Conservation (phyloP, 768 basidiomycete species). For the Rhizopogon salebrosus region DNA sequence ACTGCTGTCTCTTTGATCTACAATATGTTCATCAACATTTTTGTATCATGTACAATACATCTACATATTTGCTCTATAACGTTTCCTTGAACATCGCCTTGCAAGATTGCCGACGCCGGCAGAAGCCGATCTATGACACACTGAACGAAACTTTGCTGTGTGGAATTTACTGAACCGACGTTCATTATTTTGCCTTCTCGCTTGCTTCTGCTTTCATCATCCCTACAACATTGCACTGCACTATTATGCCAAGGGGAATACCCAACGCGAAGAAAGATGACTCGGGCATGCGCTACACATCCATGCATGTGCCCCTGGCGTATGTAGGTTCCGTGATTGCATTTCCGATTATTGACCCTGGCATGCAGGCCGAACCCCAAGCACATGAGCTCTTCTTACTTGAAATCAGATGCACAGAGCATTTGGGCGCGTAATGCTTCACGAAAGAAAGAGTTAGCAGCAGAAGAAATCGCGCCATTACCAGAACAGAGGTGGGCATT, state of each 20-base stretch:
- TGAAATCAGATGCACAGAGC: conserved; percentile 71
- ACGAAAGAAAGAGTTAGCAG: conserved; percentile 42
- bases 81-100: neutral
- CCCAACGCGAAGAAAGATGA: conserved; percentile 80
- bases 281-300: conserved; percentile 74
- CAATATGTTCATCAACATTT: conserved; percentile 15
- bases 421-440: conserved; percentile 68
- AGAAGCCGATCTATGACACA: neutral
- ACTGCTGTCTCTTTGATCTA: neutral
- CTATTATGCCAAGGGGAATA: conserved; percentile 82
- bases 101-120: neutral
- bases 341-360: conserved; percentile 6
- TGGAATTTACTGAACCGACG: too few relatives aligned
- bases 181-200: neutral
- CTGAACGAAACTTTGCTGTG: too few relatives aligned
- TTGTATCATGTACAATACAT: conserved; percentile 16
- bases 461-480: conserved; percentile 33
- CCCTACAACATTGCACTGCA: neutral
- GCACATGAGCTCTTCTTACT: conserved; percentile 70
- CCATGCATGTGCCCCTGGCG: conserved; percentile 77
- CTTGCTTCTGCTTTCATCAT: neutral
- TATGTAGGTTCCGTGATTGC: conserved; percentile 28
- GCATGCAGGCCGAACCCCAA: conserved; percentile 67
- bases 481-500: conserved; percentile 43
- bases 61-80: neutral